These are phyloP conservation scores for Silene coronaria DNA, from an alignment of 179 eudicot species.

Conservation along the genomic window DNA sequence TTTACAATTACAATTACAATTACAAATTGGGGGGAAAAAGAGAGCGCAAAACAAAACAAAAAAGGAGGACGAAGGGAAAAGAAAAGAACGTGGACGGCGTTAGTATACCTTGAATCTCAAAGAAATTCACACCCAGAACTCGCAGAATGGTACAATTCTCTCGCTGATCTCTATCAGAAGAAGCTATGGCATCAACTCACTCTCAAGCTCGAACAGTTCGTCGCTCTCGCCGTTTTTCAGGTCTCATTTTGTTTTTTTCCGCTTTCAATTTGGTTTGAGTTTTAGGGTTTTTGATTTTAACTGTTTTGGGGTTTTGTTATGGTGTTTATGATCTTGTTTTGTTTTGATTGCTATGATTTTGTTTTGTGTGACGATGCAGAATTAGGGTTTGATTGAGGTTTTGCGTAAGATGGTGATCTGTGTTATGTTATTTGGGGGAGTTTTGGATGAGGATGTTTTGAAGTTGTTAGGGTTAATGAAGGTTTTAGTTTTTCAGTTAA, in stretches of 20 bases:
- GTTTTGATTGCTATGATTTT: not conserved
- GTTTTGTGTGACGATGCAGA: not conserved
- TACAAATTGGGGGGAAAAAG: not conserved
- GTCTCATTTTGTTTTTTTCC: constrained; percentile 19
- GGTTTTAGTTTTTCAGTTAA: not conserved
- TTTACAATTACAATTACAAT: not conserved
- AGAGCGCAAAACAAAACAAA: not conserved
- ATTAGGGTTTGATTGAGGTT: constrained; percentile 9
- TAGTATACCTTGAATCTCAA: constrained; percentile 60
- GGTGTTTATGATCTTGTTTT: not conserved
- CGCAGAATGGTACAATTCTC: constrained; percentile 66
- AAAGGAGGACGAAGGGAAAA: constrained; percentile 3
- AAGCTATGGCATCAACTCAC: constrained; percentile 98
- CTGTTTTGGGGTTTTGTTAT: not conserved
- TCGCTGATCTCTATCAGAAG: constrained; percentile 86
- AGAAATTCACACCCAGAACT: constrained; percentile 75
- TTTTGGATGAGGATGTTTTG: not conserved
- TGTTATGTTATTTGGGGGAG: not conserved
- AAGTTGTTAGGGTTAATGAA: not conserved
- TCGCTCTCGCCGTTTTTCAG: constrained; percentile 83
- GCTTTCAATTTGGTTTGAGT: not conserved
- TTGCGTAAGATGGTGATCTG: not conserved
- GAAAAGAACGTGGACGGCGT: constrained; percentile 34
- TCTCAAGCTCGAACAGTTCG: constrained; percentile 80
- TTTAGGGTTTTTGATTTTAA: not conserved